Base-by-base conservation (phyloP, 2,329 filamentous ascomycete species). In the Fusarium keratoplasticum region DNA sequence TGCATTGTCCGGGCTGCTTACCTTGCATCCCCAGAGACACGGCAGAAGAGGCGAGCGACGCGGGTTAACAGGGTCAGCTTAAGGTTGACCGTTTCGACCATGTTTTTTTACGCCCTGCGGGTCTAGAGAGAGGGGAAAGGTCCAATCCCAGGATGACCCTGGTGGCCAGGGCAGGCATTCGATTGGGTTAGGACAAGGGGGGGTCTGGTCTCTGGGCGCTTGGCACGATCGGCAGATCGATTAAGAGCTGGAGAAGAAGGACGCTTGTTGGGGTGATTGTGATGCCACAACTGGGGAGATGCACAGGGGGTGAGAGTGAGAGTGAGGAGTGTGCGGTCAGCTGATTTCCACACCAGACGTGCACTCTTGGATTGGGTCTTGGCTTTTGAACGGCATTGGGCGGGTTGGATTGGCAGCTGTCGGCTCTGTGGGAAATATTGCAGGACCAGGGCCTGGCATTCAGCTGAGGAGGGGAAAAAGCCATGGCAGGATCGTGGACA, bases 201-300 rank as follows among this genome's bases (percentile, higher is more conserved):
- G 14, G 35, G 11, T 27, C 14, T 16, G 44, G 44, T 27, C 5
- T 50, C 44, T 27, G 25, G 31, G 61, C 14, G 27, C 62, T 71
- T 70, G 58, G 69, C 62, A 25, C 35, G 61, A 65, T 68, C 61
- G 66, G 54, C 44, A 68, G 58, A 71, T 71, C 50, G 57, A 44
- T 59, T 14, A 58, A 31, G n/a, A 33, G 33, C 33, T 38, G 33
- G 31, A 57, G 33, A 35, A 55, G 16, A 31, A 57, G 27, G 31
- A 54, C 27, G 50, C 27, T 33, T 55, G 50, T 31, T 31, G n/a
- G 29, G 52, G 54, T 35, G 31, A 57, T 33, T 10, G 54, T 57
- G 54, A 35, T 57, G 54, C 54, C 54, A 57, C 54, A 57, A 57
- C 54, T 36, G 52, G 50, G 27, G 52, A 55, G n/a, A 33, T 55